Evolutionary conservation across 2,329 filamentous ascomycete genomes (phyloP).

Genomic region (Zasmidium citrigriseum): DNA sequence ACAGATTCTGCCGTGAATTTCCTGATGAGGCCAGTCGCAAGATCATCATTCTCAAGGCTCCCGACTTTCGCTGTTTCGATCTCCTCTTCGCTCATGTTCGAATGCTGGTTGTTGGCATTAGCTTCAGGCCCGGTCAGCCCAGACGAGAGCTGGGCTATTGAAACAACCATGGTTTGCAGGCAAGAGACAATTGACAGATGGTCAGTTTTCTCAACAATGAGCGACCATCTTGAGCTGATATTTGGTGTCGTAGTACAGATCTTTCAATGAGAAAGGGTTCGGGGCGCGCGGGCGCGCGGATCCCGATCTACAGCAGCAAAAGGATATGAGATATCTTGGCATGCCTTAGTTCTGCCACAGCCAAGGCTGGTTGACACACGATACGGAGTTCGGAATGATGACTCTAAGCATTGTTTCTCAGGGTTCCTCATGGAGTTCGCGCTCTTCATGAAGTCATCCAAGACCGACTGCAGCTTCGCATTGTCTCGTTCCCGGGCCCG

Average conservation of each 20-base stretch:
- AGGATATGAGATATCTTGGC: too few species aligned
- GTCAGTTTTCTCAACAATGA: not conserved
- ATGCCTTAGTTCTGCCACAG: too few species aligned
- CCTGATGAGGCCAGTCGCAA: not conserved
- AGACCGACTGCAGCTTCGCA: too few species aligned
- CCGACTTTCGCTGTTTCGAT: not conserved
- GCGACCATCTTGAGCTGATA: not conserved
- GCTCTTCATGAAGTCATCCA: too few species aligned
- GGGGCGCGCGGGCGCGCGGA: not conserved
- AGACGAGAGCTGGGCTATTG: not conserved
- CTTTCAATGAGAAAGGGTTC: too few species aligned
- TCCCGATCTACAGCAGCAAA: not conserved
- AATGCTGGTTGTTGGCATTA: not conserved
- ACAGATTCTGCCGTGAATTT: not conserved
- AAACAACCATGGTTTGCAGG: not conserved
- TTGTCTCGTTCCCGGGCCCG: too few species aligned
- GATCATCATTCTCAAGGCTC: not conserved
- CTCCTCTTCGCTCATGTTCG: not conserved
- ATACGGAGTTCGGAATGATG: too few species aligned
- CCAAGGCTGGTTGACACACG: too few species aligned
- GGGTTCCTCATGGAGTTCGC: too few species aligned
- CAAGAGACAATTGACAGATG: not conserved
- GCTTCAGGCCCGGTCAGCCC: not conserved
- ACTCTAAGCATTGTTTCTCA: too few species aligned
- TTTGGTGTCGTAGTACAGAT: too few species aligned